A percentile compares a stretch with the other conserved stretches of the same genome.
Conservation (phyloP, 2,329 filamentous ascomycete species). For the Tolypocladium album region DNA sequence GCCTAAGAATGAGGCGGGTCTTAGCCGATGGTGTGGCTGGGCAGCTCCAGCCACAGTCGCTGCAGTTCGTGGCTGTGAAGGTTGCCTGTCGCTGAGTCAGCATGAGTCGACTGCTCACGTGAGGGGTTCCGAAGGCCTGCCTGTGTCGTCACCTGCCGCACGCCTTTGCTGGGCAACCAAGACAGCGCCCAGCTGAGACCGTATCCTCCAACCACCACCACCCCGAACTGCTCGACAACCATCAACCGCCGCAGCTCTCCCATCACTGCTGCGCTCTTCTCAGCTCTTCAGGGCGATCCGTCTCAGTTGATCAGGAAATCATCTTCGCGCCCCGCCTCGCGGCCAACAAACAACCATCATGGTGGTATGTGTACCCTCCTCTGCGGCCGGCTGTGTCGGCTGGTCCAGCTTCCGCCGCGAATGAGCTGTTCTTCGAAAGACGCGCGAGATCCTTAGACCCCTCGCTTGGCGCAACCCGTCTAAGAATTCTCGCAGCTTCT, state of each 20-base stretch:
- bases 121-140: not conserved
- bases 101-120: not conserved
- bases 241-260: not conserved
- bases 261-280: not conserved
- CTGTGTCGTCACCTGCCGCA: not conserved
- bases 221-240: not conserved
- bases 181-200: not conserved
- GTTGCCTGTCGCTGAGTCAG: not conserved
- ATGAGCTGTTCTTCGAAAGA: not conserved
- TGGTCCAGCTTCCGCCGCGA: not conserved
- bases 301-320: not conserved
- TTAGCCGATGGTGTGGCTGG: not conserved
- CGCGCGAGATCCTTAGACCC: not conserved
- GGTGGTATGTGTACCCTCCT: slow-evolving; percentile 18
- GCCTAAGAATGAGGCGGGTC: no score
- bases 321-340: not conserved
- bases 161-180: not conserved
- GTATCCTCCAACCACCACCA: not conserved
- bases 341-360: slow-evolving; percentile 11
- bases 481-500: slow-evolving; percentile 36
- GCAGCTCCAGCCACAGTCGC: not conserved
- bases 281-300: not conserved
- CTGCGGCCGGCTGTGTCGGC: not conserved
- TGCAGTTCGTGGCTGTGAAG: not conserved
- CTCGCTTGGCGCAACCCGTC: not conserved